phyloP scores from a whole-genome alignment of 768 basidiomycete genomes.

The Boletellus sp. region DNA sequence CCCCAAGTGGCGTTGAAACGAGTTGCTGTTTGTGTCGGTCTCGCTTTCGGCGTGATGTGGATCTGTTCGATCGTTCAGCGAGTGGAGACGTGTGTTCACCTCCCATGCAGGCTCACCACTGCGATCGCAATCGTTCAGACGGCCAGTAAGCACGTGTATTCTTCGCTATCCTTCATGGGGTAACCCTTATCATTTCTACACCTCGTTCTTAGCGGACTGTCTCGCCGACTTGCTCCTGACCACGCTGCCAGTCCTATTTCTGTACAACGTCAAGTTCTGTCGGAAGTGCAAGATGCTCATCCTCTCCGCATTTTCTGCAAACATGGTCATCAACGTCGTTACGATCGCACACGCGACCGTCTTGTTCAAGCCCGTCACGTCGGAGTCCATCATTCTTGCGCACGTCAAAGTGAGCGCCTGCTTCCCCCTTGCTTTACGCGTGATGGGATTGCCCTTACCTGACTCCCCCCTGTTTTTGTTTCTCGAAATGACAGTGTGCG shows the following conservation, averaged over 20 bases:
- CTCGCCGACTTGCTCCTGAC: conserved; percentile 9
- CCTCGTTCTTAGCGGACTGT: conserved; percentile 4
- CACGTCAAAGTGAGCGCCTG: conserved; percentile 10
- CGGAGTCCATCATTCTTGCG: conserved; percentile 4
- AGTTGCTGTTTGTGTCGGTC: conserved; percentile 2
- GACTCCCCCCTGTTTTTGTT: not conserved
- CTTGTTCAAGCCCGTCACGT: not conserved
- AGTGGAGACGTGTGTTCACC: not conserved
- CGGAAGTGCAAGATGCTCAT: conserved; percentile 7
- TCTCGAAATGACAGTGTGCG: not conserved
- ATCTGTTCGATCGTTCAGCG: conserved; percentile 2
- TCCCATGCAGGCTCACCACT: not conserved
- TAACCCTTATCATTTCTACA: not conserved
- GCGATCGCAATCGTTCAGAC: conserved; percentile 9
- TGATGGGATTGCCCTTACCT: too few species aligned
- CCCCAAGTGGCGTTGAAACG: not conserved
- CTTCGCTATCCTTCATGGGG: not conserved
- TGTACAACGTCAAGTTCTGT: conserved; percentile 4
- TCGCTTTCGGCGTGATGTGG: conserved; percentile 14
- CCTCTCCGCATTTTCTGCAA: conserved; percentile 10
- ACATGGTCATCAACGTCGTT: conserved; percentile 12
- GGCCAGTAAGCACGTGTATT: conserved; percentile 4
- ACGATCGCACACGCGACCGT: conserved; percentile 11
- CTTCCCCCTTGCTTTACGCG: too few species aligned
- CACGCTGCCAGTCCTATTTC: conserved; percentile 2